Base-by-base conservation (phyloP, 1,139 yeast genomes). In the Candida neerlandica region DNA sequence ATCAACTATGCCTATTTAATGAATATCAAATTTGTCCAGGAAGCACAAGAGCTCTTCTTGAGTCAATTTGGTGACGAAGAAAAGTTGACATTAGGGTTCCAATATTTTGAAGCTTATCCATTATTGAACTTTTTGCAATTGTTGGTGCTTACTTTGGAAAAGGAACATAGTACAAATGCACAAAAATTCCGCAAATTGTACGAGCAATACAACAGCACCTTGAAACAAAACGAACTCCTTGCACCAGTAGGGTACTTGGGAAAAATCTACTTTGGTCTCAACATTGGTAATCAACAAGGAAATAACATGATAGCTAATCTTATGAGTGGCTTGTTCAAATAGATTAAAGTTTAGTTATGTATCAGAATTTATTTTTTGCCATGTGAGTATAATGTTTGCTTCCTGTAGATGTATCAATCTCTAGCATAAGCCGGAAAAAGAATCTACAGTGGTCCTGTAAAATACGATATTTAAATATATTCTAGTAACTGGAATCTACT, bases 271-370 rank as follows among this genome's bases (percentile, higher is more conserved):
- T 75, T 69, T 54, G 63, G 62, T 26, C 65, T 75, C 55, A 65
- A 64, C 41, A 57, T 74, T 57, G 88, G 86, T 12, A 80, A 85
- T 41, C 68, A 79, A 15, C 81, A 78, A 45, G 85, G 81, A 51
- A 77, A 77, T 15, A 89, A 90, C 62, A 75, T 89, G 73, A 70
- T 92, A 60, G 94, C 90, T 58, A 90, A 86, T 60, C 77, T 92
- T 73, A 89, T 92, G 96, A 85, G 95, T 19, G 90, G 91, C 30
- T 73, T 91, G 49, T 77, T 89, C 58, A 75, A 75, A 57, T 76
- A 62, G 45, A 48, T 27, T 48, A 23, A 14, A 9, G 4, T 27
- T 27, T 27, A 27, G n/a, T n/a, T n/a, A n/a, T n/a, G n/a, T n/a
- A n/a, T n/a, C n/a, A n/a, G n/a, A n/a, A n/a, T n/a, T n/a, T n/a